Percentiles rank a stretch among this genome's conserved stretches.
phyloP scores from a whole-genome alignment of 306 rosid species.

The Fragaria ananassa region DNA sequence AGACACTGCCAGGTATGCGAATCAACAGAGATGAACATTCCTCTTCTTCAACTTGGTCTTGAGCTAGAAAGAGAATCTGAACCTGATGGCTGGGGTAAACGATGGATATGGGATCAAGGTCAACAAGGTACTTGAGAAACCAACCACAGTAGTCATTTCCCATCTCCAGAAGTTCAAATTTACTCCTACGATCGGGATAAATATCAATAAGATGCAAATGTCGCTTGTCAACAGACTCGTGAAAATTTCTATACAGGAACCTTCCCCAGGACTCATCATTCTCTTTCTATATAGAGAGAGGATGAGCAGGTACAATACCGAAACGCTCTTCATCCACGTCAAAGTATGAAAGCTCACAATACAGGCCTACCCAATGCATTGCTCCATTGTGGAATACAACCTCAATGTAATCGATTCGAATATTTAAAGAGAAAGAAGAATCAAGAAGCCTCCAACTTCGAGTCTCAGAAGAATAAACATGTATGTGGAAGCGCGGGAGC shows the following conservation, averaged over 20 bases:
- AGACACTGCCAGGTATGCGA: background rate
- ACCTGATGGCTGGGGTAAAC: background rate
- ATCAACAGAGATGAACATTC: background rate
- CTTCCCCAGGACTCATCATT: background rate
- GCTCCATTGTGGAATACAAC: background rate
- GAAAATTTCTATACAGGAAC: background rate
- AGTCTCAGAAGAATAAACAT: background rate
- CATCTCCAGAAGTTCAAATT: background rate
- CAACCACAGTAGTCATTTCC: background rate
- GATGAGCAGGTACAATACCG: background rate
- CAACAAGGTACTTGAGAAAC: background rate
- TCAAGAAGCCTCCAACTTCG: background rate
- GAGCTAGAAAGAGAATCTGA: background rate
- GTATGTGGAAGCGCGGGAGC: background rate
- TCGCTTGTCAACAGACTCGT: background rate
- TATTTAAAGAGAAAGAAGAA: background rate
- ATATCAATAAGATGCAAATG: background rate
- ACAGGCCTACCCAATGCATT: background rate
- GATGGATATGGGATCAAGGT: background rate
- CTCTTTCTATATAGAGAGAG: background rate
- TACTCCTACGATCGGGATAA: background rate
- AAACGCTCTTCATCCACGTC: background rate
- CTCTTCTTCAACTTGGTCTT: background rate
- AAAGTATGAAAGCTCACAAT: background rate
- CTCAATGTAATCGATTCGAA: background rate